Conservation (phyloP, 805 yeast genomes). For the Candida caryicola region DNA sequence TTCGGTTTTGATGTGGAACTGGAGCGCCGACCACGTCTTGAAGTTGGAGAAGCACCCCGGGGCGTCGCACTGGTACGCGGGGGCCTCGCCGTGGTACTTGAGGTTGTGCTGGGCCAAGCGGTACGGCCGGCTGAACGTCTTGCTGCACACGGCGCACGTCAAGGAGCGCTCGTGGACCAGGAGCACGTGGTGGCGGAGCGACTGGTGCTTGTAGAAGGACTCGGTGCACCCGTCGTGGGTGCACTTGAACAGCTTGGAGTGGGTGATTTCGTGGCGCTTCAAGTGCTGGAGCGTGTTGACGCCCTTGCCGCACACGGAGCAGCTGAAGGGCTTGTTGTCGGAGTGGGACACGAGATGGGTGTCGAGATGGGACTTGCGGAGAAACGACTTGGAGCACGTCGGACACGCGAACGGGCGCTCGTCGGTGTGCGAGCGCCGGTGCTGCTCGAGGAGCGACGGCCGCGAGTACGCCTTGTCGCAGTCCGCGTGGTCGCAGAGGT, state of each 20-base stretch:
- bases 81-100: conserved; percentile 58
- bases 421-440: conserved; percentile 70
- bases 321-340: conserved; percentile 60
- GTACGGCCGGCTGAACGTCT: conserved; percentile 60
- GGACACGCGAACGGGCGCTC: conserved; percentile 75
- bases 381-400: conserved; percentile 63
- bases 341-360: conserved; percentile 72
- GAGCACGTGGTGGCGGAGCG: conserved; percentile 67
- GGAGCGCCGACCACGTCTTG: conserved; percentile 71
- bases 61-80: conserved; percentile 58
- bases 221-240: conserved; percentile 59
- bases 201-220: conserved; percentile 71
- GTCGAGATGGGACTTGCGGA: conserved; percentile 74
- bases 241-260: conserved; percentile 63
- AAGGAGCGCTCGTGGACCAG: conserved; percentile 58
- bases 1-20: conserved; percentile 62
- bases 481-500: conserved; percentile 58
- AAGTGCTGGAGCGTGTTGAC: conserved; percentile 78
- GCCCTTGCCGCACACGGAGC: conserved; percentile 78
- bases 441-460: conserved; percentile 83
- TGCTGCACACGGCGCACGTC: conserved; percentile 61
- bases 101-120: conserved; percentile 63
- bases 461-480: conserved; percentile 77
- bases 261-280: conserved; percentile 79
- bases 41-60: conserved; percentile 60